Percentiles rank a stretch among this genome's conserved stretches.
Evolutionary conservation across 2,329 filamentous ascomycete genomes (phyloP).

Genomic region (Achaetomium macrosporum): DNA sequence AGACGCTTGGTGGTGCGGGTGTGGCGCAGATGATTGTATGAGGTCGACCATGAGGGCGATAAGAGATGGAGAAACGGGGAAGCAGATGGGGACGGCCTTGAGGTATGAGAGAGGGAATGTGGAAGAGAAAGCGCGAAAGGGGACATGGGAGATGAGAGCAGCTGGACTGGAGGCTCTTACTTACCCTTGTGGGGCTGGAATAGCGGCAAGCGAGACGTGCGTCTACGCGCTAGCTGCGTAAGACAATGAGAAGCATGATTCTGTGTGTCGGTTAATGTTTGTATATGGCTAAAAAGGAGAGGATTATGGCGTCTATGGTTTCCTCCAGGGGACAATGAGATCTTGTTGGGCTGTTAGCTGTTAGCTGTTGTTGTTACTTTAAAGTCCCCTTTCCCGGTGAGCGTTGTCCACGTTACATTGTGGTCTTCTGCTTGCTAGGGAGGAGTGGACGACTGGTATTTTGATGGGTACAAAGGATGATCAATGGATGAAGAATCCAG

Average conservation of each 20-base stretch:
- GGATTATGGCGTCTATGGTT: slow-evolving; percentile 11
- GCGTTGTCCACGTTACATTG: not conserved
- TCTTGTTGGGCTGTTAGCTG: not conserved
- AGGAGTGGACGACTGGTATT: not conserved
- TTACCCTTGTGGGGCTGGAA: too few species aligned
- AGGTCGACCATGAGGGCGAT: not conserved
- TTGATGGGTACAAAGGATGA: too few species aligned
- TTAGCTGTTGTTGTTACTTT: not conserved
- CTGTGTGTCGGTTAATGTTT: slow-evolving; percentile 1
- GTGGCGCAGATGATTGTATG: slow-evolving; percentile 97
- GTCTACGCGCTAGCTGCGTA: too few species aligned
- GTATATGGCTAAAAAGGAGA: slow-evolving; percentile 6
- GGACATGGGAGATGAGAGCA: too few species aligned
- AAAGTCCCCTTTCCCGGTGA: not conserved
- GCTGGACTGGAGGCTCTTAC: too few species aligned
- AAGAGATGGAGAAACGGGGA: not conserved
- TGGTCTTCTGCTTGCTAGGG: not conserved
- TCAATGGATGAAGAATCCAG: too few species aligned
- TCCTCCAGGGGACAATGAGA: not conserved
- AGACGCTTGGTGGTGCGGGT: slow-evolving; percentile 89
- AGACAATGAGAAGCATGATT: slow-evolving; percentile 1
- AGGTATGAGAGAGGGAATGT: not conserved
- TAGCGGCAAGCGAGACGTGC: too few species aligned
- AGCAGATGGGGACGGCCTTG: not conserved
- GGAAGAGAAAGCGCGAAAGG: not conserved